phyloP scores from a whole-genome alignment of 352 stramenopile species.

The Elongisporangium prolatum region DNA sequence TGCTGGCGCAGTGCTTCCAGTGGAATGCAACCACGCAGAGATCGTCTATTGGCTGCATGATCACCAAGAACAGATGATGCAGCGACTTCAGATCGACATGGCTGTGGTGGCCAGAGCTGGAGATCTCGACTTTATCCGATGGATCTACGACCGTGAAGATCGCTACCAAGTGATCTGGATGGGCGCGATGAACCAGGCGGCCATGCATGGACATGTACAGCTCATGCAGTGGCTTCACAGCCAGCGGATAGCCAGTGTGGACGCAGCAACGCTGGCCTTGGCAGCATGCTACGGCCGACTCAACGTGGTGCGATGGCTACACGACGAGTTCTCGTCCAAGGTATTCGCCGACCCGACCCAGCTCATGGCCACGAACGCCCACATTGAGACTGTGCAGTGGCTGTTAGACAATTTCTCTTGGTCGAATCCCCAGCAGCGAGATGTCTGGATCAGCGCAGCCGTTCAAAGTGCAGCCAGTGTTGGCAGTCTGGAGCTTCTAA shows the following conservation, averaged over 20 bases:
- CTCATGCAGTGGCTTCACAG: background rate
- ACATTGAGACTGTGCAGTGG: conserved; percentile 4
- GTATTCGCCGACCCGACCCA: background rate
- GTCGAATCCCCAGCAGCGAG: background rate
- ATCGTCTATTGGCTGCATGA: background rate
- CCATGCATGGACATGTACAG: conserved; percentile 14
- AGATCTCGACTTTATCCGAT: conserved; percentile 8
- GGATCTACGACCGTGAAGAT: conserved; percentile 2
- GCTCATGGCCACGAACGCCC: background rate
- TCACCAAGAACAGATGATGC: background rate
- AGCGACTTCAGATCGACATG: background rate
- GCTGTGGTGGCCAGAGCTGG: background rate
- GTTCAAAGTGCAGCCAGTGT: conserved; percentile 14
- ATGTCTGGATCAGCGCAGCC: background rate
- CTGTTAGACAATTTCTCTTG: background rate
- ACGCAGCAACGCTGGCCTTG: background rate
- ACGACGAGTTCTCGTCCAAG: conserved; percentile 5
- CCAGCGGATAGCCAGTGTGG: background rate
- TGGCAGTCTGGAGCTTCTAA: conserved; percentile 20
- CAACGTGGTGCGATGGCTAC: conserved; percentile 29
- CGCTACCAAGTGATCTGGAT: conserved; percentile 13
- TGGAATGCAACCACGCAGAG: background rate
- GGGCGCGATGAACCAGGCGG: conserved; percentile 20
- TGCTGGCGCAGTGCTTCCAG: background rate
- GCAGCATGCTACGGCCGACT: conserved; percentile 19